These are phyloP conservation scores for Diaporthe destruens DNA, from an alignment of 2,329 filamentous ascomycete genomes.

Conservation along the genomic window DNA sequence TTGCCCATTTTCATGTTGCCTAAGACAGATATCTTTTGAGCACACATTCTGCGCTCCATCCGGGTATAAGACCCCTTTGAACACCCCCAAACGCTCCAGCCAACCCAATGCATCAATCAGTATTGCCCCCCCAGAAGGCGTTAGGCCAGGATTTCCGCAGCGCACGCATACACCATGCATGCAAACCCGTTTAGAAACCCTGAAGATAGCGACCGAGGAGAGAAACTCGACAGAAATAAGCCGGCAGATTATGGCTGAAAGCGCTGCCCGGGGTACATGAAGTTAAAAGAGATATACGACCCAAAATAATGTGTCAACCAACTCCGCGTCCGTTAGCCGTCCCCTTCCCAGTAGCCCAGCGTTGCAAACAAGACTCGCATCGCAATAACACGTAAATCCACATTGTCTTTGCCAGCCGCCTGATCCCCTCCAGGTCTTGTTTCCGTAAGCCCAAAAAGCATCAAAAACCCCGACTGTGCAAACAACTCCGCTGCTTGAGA, in stretches of 20 bases:
- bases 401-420: constrained; percentile 41
- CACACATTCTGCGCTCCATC: constrained; percentile 32
- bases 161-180: constrained; percentile 36
- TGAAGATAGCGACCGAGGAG: constrained; percentile 38
- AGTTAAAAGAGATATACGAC: constrained; percentile 40
- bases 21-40: constrained; percentile 37
- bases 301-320: constrained; percentile 39
- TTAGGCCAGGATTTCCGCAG: constrained; percentile 41
- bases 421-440: constrained; percentile 41
- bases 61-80: constrained; percentile 42
- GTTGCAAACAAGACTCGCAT: constrained; percentile 37
- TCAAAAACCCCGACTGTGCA: constrained; percentile 50
- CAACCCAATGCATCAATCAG: constrained; percentile 42
- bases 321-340: constrained; percentile 42
- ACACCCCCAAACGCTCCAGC: constrained; percentile 43
- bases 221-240: constrained; percentile 39
- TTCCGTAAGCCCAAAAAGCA: constrained; percentile 42
- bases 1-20: constrained; percentile 35
- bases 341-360: constrained; percentile 37
- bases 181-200: constrained; percentile 41
- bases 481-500: constrained; percentile 49
- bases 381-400: constrained; percentile 40
- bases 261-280: constrained; percentile 40
- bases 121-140: constrained; percentile 38
- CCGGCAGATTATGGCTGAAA: constrained; percentile 42